A percentile compares a stretch with the other conserved stretches of the same genome.
phyloP scores from a whole-genome alignment of 2,329 filamentous ascomycete species.

The Diplodia intermedia region DNA sequence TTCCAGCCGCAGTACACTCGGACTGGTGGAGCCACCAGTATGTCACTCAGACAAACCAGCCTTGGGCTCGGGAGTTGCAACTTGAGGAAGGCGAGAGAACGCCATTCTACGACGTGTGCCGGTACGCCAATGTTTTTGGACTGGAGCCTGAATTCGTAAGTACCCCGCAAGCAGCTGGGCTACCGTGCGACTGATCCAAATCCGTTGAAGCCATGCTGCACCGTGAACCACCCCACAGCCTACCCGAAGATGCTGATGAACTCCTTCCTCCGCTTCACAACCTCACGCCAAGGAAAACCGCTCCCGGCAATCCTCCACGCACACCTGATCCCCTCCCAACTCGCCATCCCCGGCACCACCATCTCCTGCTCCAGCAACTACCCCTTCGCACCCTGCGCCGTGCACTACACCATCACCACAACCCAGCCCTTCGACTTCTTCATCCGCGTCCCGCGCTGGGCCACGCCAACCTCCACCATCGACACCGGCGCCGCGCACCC shows the following conservation, averaged over 20 bases:
- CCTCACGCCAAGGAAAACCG: background rate
- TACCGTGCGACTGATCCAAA: no score
- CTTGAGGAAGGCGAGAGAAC: background rate
- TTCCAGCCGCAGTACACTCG: conserved; percentile 55
- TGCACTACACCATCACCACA: background rate
- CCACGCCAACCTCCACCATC: background rate
- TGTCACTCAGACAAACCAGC: conserved; percentile 57
- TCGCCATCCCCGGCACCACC: background rate
- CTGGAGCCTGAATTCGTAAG: conserved; percentile 10
- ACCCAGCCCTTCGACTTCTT: conserved; percentile 1
- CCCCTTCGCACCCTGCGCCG: conserved; percentile 8
- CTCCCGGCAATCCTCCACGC: background rate
- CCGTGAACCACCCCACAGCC: background rate
- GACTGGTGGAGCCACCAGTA: conserved; percentile 63
- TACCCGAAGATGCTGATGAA: conserved; percentile 11
- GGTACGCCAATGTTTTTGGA: conserved; percentile 4
- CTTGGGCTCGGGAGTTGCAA: background rate
- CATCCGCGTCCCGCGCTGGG: conserved; percentile 11
- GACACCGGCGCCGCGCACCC: background rate
- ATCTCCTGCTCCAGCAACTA: conserved; percentile 5
- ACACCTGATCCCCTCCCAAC: conserved; percentile 2
- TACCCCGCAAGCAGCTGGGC: background rate
- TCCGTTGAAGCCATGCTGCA: background rate
- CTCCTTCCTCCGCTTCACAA: background rate
- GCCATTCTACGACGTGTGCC: conserved; percentile 7